Percentiles rank a stretch among this genome's conserved stretches.
Evolutionary conservation across 345 rosid species (phyloP).

Genomic region (Rhizophora mangle): DNA sequence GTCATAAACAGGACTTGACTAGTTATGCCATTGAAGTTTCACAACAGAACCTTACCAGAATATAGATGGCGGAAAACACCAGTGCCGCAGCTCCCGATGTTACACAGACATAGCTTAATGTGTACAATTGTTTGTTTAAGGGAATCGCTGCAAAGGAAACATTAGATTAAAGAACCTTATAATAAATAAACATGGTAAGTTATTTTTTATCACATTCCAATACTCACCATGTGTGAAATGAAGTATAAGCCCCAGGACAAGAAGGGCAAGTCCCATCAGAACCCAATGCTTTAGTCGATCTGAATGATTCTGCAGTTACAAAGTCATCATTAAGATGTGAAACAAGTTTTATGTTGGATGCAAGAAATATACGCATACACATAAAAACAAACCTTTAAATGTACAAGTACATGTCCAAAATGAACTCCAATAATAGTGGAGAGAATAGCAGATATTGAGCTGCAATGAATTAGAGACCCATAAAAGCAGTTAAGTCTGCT

Average conservation of each 20-base stretch:
- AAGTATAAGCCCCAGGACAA: conserved; percentile 54
- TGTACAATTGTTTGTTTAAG: conserved; percentile 74
- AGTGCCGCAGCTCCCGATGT: conserved; percentile 83
- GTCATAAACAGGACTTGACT: neutral
- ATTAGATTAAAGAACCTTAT: conserved; percentile 1
- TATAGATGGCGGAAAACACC: conserved; percentile 62
- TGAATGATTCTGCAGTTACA: conserved; percentile 47
- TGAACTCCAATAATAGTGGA: conserved; percentile 81
- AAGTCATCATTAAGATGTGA: conserved; percentile 10
- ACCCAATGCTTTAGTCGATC: conserved; percentile 77
- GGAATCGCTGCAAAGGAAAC: conserved; percentile 58
- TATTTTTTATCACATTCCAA: neutral
- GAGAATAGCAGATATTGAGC: conserved; percentile 74
- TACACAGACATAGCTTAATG: conserved; percentile 73
- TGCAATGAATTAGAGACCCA: conserved; percentile 33
- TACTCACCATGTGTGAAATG: conserved; percentile 69
- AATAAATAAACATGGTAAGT: neutral
- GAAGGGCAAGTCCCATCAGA: conserved; percentile 51
- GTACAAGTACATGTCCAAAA: conserved; percentile 74
- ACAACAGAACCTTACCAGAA: conserved; percentile 44
- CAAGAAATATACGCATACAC: neutral
- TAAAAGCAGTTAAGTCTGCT: neutral
- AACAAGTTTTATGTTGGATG: conserved; percentile 6
- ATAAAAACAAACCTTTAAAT: conserved; percentile 47
- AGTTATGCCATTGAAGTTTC: neutral